A percentile compares a stretch with the other conserved stretches of the same genome.
These are phyloP conservation scores for Pontederia paniculata DNA, from an alignment of 176 grass and related monocot species.

Conservation along the genomic window DNA sequence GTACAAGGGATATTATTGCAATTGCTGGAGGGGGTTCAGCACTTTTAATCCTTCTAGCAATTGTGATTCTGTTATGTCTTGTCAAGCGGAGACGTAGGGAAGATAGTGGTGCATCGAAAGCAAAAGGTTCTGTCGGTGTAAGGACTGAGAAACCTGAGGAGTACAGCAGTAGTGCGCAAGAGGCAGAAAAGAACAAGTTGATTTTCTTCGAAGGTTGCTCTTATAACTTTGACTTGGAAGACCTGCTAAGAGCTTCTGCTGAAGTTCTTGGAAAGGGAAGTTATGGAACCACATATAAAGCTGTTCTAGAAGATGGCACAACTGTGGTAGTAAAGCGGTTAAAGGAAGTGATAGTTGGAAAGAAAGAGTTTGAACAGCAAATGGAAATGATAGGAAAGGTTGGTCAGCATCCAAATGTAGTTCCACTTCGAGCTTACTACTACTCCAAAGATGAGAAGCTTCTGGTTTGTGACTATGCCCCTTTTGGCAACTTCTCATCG, in stretches of 20 bases:
- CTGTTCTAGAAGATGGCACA: slow-evolving; percentile 91
- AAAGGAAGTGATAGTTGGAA: slow-evolving; percentile 77
- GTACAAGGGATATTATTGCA: slow-evolving; percentile 45
- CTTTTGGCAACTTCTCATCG: slow-evolving; percentile 53
- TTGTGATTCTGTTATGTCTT: slow-evolving; percentile 53
- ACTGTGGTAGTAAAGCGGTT: slow-evolving; percentile 91
- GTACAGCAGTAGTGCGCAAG: slow-evolving; percentile 84
- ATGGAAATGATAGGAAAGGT: slow-evolving; percentile 88
- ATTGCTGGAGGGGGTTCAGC: slow-evolving; percentile 39
- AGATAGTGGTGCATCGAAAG: slow-evolving; percentile 40
- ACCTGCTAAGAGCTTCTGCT: slow-evolving; percentile 90
- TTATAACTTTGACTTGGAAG: slow-evolving; percentile 92
- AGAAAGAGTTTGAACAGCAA: slow-evolving; percentile 88
- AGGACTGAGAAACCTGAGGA: slow-evolving; percentile 68
- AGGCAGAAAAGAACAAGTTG: slow-evolving; percentile 83
- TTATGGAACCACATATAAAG: slow-evolving; percentile 92
- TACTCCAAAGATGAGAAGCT: slow-evolving; percentile 99
- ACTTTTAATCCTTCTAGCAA: slow-evolving; percentile 53
- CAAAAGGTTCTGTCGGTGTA: slow-evolving; percentile 48
- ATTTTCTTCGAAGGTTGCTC: slow-evolving; percentile 85
- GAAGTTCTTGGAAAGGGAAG: slow-evolving; percentile 95
- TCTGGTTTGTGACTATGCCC: slow-evolving; percentile 82
- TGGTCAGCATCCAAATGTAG: slow-evolving; percentile 63
- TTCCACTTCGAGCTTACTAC: slow-evolving; percentile 86
- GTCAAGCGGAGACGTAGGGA: slow-evolving; percentile 45